phyloP scores from a whole-genome alignment of 1,284 basidiomycete species.

The Neotropicomus parvogracilis region DNA sequence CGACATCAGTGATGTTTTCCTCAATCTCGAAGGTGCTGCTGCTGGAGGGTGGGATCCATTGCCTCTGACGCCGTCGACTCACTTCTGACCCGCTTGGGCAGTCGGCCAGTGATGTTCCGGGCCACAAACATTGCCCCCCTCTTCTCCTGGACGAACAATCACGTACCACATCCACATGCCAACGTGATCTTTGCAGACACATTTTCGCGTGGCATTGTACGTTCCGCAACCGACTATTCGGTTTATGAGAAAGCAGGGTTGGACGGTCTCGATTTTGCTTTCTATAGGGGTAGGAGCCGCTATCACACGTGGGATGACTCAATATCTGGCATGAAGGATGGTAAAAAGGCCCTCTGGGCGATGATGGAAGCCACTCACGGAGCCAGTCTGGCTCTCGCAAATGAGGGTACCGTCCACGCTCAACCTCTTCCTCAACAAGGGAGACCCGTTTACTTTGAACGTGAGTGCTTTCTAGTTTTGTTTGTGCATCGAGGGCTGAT shows the following conservation, averaged over 20 bases:
- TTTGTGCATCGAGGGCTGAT: background rate
- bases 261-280: conserved; percentile 69
- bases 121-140: conserved; percentile 54
- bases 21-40: conserved; percentile 80
- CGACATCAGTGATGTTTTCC: conserved; percentile 57
- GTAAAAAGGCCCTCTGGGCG: conserved; percentile 59
- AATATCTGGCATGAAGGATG: conserved; percentile 50
- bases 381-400: conserved; percentile 52
- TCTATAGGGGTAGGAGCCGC: conserved; percentile 63
- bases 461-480: conserved; percentile 40
- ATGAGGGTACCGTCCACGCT: conserved; percentile 32
- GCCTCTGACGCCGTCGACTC: background rate
- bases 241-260: conserved; percentile 54
- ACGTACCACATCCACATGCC: conserved; percentile 61
- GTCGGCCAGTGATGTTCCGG: conserved; percentile 66
- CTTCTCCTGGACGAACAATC: conserved; percentile 42
- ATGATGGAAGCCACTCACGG: conserved; percentile 66
- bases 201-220: conserved; percentile 57
- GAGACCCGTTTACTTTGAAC: conserved; percentile 66
- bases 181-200: conserved; percentile 64
- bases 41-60: conserved; percentile 60
- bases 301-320: conserved; percentile 72
- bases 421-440: conserved; percentile 12
- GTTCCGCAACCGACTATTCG: conserved; percentile 66
- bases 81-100: conserved; percentile 26